Evolutionary conservation across 2,329 filamentous ascomycete species (phyloP).

Genomic region (Botrytis galanthina): DNA sequence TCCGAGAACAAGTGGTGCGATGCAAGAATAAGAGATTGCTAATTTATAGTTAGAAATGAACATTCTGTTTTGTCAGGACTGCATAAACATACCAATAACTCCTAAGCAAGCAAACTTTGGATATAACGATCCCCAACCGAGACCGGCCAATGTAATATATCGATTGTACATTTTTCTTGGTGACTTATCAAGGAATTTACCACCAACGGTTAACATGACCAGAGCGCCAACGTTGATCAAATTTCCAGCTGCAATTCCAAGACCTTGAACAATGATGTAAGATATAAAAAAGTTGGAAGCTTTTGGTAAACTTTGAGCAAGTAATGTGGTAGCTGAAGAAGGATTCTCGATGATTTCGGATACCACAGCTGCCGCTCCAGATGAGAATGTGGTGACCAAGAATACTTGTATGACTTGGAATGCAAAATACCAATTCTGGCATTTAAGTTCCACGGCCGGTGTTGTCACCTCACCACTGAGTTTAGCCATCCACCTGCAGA

Average conservation of each 20-base stretch:
- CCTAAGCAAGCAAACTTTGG: slow-evolving; percentile 78
- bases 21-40: slow-evolving; percentile 82
- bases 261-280: slow-evolving; percentile 89
- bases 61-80: not conserved
- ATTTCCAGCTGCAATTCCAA: slow-evolving; percentile 72
- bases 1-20: slow-evolving; percentile 78
- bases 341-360: slow-evolving; percentile 64
- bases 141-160: slow-evolving; percentile 70
- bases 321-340: slow-evolving; percentile 56
- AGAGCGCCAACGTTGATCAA: slow-evolving; percentile 73
- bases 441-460: slow-evolving; percentile 78
- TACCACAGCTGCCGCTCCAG: slow-evolving; percentile 71
- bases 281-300: slow-evolving; percentile 93
- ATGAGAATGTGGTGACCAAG: slow-evolving; percentile 78
- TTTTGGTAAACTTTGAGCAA: slow-evolving; percentile 74
- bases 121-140: slow-evolving; percentile 81
- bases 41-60: slow-evolving; percentile 28
- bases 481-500: slow-evolving; percentile 78
- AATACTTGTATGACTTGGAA: slow-evolving; percentile 93
- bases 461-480: slow-evolving; percentile 74
- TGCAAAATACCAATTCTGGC: slow-evolving; percentile 85
- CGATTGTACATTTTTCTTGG: slow-evolving; percentile 77
- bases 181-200: slow-evolving; percentile 70
- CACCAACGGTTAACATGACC: slow-evolving; percentile 68
- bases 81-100: slow-evolving; percentile 61